Evolutionary conservation across 352 stramenopile genomes (phyloP), one percentile per base, ranked within the genome.

Genomic region (Pythium inflatum): DNA sequence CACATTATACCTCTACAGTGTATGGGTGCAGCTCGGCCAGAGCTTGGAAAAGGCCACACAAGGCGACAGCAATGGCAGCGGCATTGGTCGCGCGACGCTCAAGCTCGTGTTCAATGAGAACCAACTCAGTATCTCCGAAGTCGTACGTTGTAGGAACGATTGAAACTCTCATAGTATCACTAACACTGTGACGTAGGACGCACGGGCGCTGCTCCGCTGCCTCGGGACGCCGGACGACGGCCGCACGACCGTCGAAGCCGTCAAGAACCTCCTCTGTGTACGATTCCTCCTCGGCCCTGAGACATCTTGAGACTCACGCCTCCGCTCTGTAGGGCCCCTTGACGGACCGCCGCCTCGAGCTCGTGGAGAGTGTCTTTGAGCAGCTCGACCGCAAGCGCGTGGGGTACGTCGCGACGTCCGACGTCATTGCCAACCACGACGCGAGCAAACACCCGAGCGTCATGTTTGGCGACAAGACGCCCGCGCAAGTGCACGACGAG

Each of bases 191-290:
- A 18, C 28, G 12, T 54, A 92, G 81, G 83, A 91, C 22, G 69
- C 79, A 12, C 82, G 85, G 22, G 83, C 85, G 30, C 31, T 93
- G 27, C 55, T 89, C 30, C 71, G 76, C 31, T 68, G 56, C 56
- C 53, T 88, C 22, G 62, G 63, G 18, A 51, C 60, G 30, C 60
- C 85, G 28, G 76, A 83, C 40, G 73, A 86, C 25, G 75, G 73
- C 20, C 70, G 72, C 43, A 81, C 87, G 12, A 71, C 83, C 4
- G 70, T 73, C 0, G 76, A 86, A 20, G 67, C 74, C 11, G 62
- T 93, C 59, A 90, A 86, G 74, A 86, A 89, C 45, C 56, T 93
- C 38, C 49, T 93, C 34, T 89, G 86, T 31, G 83, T 86, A 76
- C 41, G 74, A n/a, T n/a, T n/a, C n/a, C n/a, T n/a, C n/a, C n/a